Conservation (phyloP, 257 asterid genomes). For the Solanum stenotomum region DNA sequence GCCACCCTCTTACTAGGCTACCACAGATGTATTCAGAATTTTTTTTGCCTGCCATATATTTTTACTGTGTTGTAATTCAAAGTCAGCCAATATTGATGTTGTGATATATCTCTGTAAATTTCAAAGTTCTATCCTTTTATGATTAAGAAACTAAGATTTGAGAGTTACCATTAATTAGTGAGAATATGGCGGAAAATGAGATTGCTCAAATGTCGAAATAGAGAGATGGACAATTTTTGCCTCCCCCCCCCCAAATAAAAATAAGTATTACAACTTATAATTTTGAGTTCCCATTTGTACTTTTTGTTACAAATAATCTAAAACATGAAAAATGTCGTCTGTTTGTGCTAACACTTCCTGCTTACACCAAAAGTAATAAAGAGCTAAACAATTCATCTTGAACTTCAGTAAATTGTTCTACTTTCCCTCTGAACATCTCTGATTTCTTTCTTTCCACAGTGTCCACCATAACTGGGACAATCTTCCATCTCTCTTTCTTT, state of each 20-base stretch:
- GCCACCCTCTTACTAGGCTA: not conserved
- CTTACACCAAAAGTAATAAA: not conserved
- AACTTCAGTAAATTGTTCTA: not conserved
- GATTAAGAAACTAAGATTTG: not conserved
- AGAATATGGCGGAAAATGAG: not conserved
- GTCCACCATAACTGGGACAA: not conserved
- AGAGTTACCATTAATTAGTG: not conserved
- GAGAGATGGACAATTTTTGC: not conserved
- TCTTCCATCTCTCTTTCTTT: not conserved
- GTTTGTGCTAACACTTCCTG: not conserved
- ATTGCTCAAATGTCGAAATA: not conserved
- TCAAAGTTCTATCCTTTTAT: not conserved
- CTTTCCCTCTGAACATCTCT: not conserved
- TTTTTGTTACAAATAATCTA: not conserved
- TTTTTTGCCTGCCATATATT: not conserved
- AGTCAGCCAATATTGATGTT: not conserved
- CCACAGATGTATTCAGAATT: not conserved
- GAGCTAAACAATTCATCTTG: not conserved
- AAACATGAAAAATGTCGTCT: not conserved
- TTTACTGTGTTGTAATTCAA: not conserved
- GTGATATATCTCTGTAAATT: not conserved
- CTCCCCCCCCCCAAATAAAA: not conserved
- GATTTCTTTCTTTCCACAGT: not conserved
- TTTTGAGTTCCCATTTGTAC: not conserved
- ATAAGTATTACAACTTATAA: not conserved